These are phyloP conservation scores for Xylogone sp. DNA, from an alignment of 2,329 filamentous ascomycete genomes.

Conservation along the genomic window DNA sequence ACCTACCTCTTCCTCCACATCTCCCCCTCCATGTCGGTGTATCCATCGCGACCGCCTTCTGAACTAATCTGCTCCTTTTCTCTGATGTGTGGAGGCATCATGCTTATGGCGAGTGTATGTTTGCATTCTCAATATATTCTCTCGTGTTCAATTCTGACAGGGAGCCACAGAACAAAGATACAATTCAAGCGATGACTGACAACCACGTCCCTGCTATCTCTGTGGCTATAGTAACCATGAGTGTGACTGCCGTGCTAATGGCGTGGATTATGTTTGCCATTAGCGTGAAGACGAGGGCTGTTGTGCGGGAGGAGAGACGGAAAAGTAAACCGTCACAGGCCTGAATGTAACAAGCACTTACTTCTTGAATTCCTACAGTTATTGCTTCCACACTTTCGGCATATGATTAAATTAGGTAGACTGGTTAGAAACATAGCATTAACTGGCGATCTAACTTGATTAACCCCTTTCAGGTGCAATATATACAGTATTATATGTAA, in stretches of 20 bases:
- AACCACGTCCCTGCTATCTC: conserved; percentile 5
- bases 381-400: too few relatives aligned
- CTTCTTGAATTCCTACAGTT: too few relatives aligned
- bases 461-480: too few relatives aligned
- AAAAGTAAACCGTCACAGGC: not conserved
- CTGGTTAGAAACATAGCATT: too few relatives aligned
- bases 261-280: conserved; percentile 6
- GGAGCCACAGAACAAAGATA: conserved; percentile 9
- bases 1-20: conserved; percentile 4
- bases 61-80: conserved; percentile 6
- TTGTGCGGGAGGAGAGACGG: not conserved
- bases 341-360: not conserved
- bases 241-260: conserved; percentile 6
- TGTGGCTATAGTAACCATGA: conserved; percentile 5
- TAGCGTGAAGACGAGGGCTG: conserved; percentile 4
- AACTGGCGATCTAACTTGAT: too few relatives aligned
- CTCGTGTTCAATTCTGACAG: conserved; percentile 2
- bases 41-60: conserved; percentile 3
- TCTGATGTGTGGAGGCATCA: conserved; percentile 5
- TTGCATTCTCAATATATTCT: conserved; percentile 2
- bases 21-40: conserved; percentile 2
- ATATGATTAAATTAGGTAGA: too few relatives aligned
- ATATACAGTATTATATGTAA: too few relatives aligned
- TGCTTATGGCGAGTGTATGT: conserved; percentile 9
- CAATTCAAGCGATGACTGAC: conserved; percentile 9